Conservation (phyloP, 305 asterid genomes). For the Andrographis paniculata region DNA sequence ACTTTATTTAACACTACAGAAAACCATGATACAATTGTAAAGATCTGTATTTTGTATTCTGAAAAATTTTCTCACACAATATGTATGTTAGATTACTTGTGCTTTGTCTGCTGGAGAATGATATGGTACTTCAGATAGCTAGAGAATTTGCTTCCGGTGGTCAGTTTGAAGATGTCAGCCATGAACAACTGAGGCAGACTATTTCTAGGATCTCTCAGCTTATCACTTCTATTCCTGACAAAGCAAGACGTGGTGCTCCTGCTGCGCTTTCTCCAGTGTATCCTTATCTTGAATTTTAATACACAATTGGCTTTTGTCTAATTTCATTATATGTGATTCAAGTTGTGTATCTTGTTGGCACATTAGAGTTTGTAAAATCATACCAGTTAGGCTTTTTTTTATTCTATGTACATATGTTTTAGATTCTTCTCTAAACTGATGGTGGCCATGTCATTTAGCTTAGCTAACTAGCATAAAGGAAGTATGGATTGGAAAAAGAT, state of each 20-base stretch:
- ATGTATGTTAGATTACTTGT: conserved; percentile 59
- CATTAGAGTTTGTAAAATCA: conserved; percentile 5
- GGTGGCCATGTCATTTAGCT: not conserved
- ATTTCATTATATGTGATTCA: not conserved
- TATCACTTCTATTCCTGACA: conserved; percentile 88
- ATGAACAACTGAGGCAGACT: conserved; percentile 47
- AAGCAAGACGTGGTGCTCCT: conserved; percentile 64
- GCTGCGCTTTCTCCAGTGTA: conserved; percentile 73
- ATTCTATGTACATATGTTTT: conserved; percentile 3
- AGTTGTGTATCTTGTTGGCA: conserved; percentile 3
- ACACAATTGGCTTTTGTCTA: conserved; percentile 9
- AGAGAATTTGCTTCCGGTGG: conserved; percentile 40
- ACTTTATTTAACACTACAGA: not conserved
- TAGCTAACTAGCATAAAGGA: not conserved
- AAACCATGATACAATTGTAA: not conserved
- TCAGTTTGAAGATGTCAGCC: conserved; percentile 35
- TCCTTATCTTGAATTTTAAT: conserved; percentile 33
- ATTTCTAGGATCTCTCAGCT: conserved; percentile 56
- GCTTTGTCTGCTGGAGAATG: conserved; percentile 72
- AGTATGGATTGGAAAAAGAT: not conserved
- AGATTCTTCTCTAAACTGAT: conserved; percentile 5
- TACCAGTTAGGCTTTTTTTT: not conserved
- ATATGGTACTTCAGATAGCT: conserved; percentile 40
- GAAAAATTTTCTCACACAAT: conserved; percentile 18
- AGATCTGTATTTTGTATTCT: not conserved